Percentiles rank a stretch among this genome's conserved stretches.
Conservation (phyloP, 139 green algal species). For the Chlorella sp. region DNA sequence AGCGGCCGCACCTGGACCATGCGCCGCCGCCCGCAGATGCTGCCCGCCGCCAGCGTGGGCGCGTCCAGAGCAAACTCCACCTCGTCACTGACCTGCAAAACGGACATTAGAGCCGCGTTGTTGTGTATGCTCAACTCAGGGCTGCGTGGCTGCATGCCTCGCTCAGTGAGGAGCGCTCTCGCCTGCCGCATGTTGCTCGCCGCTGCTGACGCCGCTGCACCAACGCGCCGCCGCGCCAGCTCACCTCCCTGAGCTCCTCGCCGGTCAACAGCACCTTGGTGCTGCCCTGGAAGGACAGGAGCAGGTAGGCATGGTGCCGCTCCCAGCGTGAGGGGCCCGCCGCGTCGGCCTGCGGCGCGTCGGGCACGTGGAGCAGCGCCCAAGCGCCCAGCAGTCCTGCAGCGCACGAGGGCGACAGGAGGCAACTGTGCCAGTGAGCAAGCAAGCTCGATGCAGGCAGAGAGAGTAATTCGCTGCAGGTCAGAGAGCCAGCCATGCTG, state of each 20-base stretch:
- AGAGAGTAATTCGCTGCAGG: no score
- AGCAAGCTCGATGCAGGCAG: neutral
- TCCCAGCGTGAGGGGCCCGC: neutral
- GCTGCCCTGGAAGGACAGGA: conserved; percentile 56
- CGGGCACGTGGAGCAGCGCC: conserved; percentile 64
- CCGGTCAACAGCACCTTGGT: conserved; percentile 80
- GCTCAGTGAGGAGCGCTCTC: no score
- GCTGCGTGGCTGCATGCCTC: no score
- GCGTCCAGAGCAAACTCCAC: conserved; percentile 52
- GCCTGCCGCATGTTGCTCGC: no score
- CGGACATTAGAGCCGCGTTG: no score
- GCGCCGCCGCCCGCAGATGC: conserved; percentile 58
- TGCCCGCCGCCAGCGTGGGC: conserved; percentile 74
- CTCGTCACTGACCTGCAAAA: no score
- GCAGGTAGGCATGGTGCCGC: conserved; percentile 74
- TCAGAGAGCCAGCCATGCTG: no score
- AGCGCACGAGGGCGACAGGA: neutral
- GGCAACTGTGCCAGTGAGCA: neutral
- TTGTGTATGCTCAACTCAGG: no score
- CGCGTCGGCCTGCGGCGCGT: neutral
- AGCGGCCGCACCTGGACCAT: no score
- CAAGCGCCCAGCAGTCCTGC: conserved; percentile 65
- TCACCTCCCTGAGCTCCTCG: conserved; percentile 76
- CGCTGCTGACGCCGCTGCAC: no score
- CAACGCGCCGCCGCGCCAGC: no score